Evolutionary conservation across 1,284 basidiomycete species (phyloP), one percentile per base, ranked within the genome.

Genomic region (Grifola frondosa): DNA sequence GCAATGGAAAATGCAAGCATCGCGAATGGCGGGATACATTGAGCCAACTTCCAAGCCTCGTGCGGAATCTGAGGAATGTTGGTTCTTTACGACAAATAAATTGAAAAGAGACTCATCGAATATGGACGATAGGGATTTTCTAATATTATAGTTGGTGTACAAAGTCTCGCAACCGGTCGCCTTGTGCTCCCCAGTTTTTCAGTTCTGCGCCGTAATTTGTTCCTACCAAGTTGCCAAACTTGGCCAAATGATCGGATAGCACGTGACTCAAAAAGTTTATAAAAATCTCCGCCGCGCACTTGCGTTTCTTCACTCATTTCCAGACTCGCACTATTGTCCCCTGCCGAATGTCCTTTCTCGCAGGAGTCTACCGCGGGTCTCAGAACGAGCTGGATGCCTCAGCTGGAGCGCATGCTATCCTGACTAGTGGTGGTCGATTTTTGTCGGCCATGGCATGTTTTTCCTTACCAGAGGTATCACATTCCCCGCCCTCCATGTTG

Each of bases 291-390:
- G 6, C 11, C 36, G 13, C 32, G 11, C 21, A 16, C 17, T 33
- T 42, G 20, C 25, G 25, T 41, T 49, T 37, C 48, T 32, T 52
- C 34, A 69, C 70, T 71, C 69, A 70, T 73, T 66, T 57, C 55
- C 48, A 70, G 69, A 66, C 68, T 62, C 58, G 72, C 72, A 71
- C 67, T 74, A 74, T 74, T 75, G 71, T 75, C 71, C 73, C 65
- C 73, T 65, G 72, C 69, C 66, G 63, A 58, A 54, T 45, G 42
- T 42, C 33, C 33, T 45, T 55, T 58, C 59, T 58, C 62, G 70
- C 65, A 74, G 70, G 71, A 72, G 71, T 64, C 71, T 74, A 74
- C 71, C 65, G 71, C 70, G 61, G 55, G 72, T 71, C 69, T 68
- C 38, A 74, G 70, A 74, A 33, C 38, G 53, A 64, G 15, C 24